Conservation (phyloP, 2,329 filamentous ascomycete genomes). For the Moelleriella libera region DNA sequence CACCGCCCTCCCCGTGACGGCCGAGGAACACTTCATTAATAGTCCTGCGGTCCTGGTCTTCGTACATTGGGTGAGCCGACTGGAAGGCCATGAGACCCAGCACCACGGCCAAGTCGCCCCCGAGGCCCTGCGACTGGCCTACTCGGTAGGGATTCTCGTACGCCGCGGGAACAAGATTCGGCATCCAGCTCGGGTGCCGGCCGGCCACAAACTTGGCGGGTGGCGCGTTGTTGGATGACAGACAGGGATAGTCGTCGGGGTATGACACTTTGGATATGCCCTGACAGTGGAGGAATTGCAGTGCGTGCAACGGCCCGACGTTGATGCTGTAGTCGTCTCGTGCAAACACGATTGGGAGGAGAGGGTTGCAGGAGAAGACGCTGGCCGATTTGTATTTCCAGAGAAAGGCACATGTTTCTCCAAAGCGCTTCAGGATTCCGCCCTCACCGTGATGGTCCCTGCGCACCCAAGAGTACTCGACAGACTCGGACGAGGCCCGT, state of each 20-base stretch:
- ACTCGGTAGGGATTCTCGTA: constrained; percentile 10
- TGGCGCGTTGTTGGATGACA: constrained; percentile 4
- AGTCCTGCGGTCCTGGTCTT: not conserved
- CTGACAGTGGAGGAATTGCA: constrained; percentile 13
- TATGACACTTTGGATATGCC: constrained; percentile 15
- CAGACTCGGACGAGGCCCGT: constrained; percentile 7
- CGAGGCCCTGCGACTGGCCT: constrained; percentile 16
- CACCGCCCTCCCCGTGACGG: constrained; percentile 5
- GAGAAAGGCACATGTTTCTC: not conserved
- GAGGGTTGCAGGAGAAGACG: constrained; percentile 22
- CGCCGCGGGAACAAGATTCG: constrained; percentile 17
- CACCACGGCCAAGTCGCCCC: constrained; percentile 22
- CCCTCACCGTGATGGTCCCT: not conserved
- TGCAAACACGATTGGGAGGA: constrained; percentile 19
- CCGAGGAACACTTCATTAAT: constrained; percentile 4
- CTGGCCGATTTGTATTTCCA: constrained; percentile 11
- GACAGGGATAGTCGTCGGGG: constrained; percentile 3
- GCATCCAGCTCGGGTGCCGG: constrained; percentile 20
- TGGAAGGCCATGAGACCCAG: constrained; percentile 25
- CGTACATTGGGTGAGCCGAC: not conserved
- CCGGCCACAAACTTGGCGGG: constrained; percentile 17
- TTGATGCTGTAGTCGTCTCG: constrained; percentile 6
- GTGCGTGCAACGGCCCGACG: constrained; percentile 11
- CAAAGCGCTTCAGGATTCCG: not conserved
- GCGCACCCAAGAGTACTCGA: constrained; percentile 8